A percentile compares a stretch with the other conserved stretches of the same genome.
Conservation (phyloP, 169 alveolate species). For the Plasmodium chabaudi region DNA sequence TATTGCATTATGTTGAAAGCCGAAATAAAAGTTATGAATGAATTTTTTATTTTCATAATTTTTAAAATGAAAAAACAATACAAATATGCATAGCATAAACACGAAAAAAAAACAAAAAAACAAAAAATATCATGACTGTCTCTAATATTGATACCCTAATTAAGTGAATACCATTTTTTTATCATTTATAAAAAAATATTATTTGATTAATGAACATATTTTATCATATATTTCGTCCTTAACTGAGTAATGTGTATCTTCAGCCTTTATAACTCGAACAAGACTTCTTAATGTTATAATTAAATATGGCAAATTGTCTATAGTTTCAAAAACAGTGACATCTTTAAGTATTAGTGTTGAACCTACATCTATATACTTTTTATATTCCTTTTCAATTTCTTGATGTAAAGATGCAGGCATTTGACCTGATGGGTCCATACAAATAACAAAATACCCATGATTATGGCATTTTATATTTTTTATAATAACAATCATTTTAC, state of each 20-base stretch:
- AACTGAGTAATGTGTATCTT: conserved; percentile 31
- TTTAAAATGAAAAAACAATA: too few species aligned
- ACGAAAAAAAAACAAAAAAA: too few species aligned
- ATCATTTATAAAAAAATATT: too few species aligned
- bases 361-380: conserved; percentile 53
- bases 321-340: conserved; percentile 63
- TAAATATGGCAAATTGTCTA: conserved; percentile 57
- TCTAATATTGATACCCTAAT: too few species aligned
- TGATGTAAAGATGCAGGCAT: conserved; percentile 76
- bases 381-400: conserved; percentile 68
- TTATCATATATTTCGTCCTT: conserved; percentile 30
- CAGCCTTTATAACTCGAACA: conserved; percentile 63
- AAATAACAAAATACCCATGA: conserved; percentile 58
- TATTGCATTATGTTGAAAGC: too few species aligned
- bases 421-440: conserved; percentile 74
- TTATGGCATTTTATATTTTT: conserved; percentile 45
- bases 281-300: conserved; percentile 65
- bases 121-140: too few species aligned
- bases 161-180: too few species aligned
- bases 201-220: neutral
- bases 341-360: conserved; percentile 54
- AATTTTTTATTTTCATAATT: too few species aligned
- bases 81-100: too few species aligned
- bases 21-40: too few species aligned
- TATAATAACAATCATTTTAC: conserved; percentile 41